A percentile compares a stretch with the other conserved stretches of the same genome.
Conservation (phyloP, 1,139 yeast species). For the Blastobotrys petasosporus region DNA sequence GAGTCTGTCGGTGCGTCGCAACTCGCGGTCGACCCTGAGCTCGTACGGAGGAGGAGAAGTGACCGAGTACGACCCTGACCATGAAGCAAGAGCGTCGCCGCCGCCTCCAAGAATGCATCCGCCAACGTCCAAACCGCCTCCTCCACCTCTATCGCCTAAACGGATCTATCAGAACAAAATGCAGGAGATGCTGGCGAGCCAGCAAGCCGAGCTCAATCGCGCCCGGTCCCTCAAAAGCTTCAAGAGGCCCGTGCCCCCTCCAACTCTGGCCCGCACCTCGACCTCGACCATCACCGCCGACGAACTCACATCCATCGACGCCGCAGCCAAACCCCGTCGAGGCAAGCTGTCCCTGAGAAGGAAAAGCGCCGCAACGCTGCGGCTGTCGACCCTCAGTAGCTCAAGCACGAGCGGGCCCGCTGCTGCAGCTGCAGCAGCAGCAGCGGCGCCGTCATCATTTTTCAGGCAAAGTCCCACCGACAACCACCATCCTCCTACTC, state of each 20-base stretch:
- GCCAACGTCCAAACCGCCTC: constrained; percentile 1
- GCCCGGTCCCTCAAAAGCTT: neutral
- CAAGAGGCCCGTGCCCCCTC: neutral
- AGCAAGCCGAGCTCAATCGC: neutral
- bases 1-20: neutral
- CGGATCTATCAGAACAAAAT: neutral
- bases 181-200: too few species aligned
- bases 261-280: neutral
- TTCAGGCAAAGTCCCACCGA: constrained; percentile 1
- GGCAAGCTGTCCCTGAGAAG: constrained; percentile 19
- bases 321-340: constrained; percentile 1
- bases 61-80: constrained; percentile 12
- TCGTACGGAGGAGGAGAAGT: constrained; percentile 12
- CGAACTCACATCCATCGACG: neutral
- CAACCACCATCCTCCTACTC: constrained; percentile 7
- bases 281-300: neutral
- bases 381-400: constrained; percentile 12
- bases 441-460: neutral
- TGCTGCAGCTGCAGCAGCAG: neutral
- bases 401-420: constrained; percentile 11
- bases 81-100: constrained; percentile 1
- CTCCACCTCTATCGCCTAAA: constrained; percentile 3
- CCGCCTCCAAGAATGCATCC: constrained; percentile 2
- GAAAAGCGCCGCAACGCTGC: constrained; percentile 16
- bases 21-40: constrained; percentile 13